Evolutionary conservation across 345 rosid genomes (phyloP).

Genomic region (Melastoma malabathricum): DNA sequence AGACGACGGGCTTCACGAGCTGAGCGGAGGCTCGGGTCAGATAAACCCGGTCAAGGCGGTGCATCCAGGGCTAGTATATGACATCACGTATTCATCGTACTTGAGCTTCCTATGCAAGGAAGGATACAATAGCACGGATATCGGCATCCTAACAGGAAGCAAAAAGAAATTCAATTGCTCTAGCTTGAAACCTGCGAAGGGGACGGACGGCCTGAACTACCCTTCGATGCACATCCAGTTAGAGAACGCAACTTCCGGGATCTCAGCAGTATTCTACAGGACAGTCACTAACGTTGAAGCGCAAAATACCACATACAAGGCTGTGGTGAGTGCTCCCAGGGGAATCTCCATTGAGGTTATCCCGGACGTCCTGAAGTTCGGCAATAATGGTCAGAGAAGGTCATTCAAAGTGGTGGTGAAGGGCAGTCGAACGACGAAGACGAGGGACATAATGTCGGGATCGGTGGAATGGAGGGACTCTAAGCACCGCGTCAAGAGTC

Average conservation of each 20-base stretch:
- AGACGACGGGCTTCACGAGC: constrained; percentile 24
- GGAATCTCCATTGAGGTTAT: constrained; percentile 34
- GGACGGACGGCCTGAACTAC: constrained; percentile 72
- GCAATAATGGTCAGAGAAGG: constrained; percentile 12
- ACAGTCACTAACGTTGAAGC: constrained; percentile 47
- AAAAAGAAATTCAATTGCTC: constrained; percentile 38
- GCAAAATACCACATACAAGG: constrained; percentile 32
- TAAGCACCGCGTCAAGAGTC: constrained; percentile 38
- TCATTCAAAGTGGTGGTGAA: constrained; percentile 42
- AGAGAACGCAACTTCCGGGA: constrained; percentile 5
- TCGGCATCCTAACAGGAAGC: constrained; percentile 33
- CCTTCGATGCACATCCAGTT: constrained; percentile 69
- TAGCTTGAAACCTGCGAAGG: constrained; percentile 26
- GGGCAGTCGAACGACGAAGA: constrained; percentile 19
- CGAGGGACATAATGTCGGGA: constrained; percentile 26
- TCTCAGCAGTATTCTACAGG: constrained; percentile 43
- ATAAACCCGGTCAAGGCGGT: constrained; percentile 56
- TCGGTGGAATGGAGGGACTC: constrained; percentile 51
- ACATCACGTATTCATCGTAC: constrained; percentile 33
- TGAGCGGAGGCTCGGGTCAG: constrained; percentile 72
- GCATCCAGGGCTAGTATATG: constrained; percentile 65
- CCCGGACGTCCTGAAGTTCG: constrained; percentile 36
- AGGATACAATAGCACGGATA: constrained; percentile 51
- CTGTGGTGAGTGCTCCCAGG: constrained; percentile 31
- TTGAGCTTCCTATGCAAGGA: constrained; percentile 59